Evolutionary conservation across 345 rosid species (phyloP), one percentile per base, ranked within the genome.

Genomic region (Gossypioides kirkii): DNA sequence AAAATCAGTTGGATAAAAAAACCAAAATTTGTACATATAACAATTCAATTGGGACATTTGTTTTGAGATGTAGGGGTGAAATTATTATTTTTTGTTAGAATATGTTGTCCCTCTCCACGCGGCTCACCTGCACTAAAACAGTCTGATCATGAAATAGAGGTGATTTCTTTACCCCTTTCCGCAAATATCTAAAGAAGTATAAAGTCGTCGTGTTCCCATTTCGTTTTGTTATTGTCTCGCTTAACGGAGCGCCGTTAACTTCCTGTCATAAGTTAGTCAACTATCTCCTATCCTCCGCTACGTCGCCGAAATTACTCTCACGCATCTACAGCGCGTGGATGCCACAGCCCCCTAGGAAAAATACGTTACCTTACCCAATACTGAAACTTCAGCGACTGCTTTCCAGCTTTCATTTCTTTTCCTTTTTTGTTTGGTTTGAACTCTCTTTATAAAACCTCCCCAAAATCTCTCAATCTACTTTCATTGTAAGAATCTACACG

Each of bases 311-410:
- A 67, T 67, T 25, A 46, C 56, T 18, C 12, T 67, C 71, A 67
- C 71, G 23, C 71, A 18, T 26, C 2, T 18, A 13, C 12, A 67
- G 71, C 23, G 22, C 56, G 71, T 67, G 42, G 12, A 47, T 8
- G 0, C 55, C 71, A 47, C 56, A 8, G 3, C 2, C 23, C 46
- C 4, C 17, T 2, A 38, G 45, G 6, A 23, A 23, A 12, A 56
- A 22, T 22, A 49, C 77, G 69, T 68, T 69, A 50, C 50, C 73
- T 8, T n/a, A 62, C 64, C 70, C 1, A 13, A 61, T 22, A 26
- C 70, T 52, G 12, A 68, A 77, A 18, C 71, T 73, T 61, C 59
- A 14, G 16, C 61, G 52, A 69, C 61, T 28, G 60, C n/a, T 7
- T 43, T 46, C 54, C 22, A 23, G 41, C 71, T 67, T 14, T 46